Percentiles rank a stretch among this genome's conserved stretches.
These are phyloP conservation scores for Andrographis paniculata DNA, from an alignment of 305 asterid species.

Conservation along the genomic window DNA sequence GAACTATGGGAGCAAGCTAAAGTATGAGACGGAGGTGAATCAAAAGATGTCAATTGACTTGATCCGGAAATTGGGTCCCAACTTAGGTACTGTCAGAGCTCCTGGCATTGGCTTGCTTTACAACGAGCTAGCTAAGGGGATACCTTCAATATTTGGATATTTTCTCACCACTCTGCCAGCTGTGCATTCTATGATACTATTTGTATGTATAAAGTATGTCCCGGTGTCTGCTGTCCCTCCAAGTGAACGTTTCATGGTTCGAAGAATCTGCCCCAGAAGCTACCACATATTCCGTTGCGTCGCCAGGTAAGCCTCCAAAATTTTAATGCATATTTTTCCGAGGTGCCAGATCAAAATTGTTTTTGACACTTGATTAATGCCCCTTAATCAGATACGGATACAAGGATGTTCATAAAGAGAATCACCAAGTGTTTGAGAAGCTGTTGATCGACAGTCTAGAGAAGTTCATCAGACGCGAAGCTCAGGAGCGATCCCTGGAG, in stretches of 20 bases:
- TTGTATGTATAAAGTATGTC: slow-evolving; percentile 95
- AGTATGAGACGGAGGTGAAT: slow-evolving; percentile 93
- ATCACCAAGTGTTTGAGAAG: slow-evolving; percentile 90
- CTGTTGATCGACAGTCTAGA: slow-evolving; percentile 92
- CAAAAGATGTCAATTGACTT: slow-evolving; percentile 86
- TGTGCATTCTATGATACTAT: slow-evolving; percentile 94
- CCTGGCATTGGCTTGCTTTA: slow-evolving; percentile 97
- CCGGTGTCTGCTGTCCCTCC: slow-evolving; percentile 94
- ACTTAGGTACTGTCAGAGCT: slow-evolving; percentile 92
- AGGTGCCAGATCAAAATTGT: neutral
- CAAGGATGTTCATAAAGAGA: slow-evolving; percentile 98
- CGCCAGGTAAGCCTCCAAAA: slow-evolving; percentile 62
- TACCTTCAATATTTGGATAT: slow-evolving; percentile 94
- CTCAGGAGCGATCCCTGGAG: slow-evolving; percentile 90
- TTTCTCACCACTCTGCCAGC: slow-evolving; percentile 95
- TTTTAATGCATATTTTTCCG: neutral
- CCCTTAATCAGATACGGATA: slow-evolving; percentile 74
- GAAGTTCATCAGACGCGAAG: slow-evolving; percentile 95
- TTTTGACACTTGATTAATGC: neutral
- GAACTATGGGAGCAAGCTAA: slow-evolving; percentile 98
- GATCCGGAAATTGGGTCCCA: slow-evolving; percentile 86
- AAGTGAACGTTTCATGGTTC: slow-evolving; percentile 85
- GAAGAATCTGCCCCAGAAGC: slow-evolving; percentile 87
- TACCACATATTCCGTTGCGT: slow-evolving; percentile 96
- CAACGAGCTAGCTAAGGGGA: slow-evolving; percentile 93